These are phyloP conservation scores for Fomitopsis pulvina DNA, from an alignment of 768 basidiomycete genomes.

Conservation along the genomic window DNA sequence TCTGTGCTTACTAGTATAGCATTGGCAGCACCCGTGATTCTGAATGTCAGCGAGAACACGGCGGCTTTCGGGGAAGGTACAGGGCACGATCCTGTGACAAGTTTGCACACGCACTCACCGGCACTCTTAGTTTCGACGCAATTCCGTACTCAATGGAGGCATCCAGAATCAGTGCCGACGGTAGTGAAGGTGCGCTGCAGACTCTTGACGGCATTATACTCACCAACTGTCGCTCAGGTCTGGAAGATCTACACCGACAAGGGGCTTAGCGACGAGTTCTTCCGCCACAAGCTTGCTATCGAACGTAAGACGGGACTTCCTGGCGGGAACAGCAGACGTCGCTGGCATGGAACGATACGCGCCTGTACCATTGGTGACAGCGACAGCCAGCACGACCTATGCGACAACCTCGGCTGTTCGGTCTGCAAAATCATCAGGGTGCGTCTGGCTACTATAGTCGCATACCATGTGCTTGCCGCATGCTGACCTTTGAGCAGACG, in stretches of 20 bases:
- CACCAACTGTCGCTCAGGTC: constrained; percentile 8
- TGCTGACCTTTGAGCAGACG: constrained; percentile 3
- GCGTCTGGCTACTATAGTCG: neutral
- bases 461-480: neutral
- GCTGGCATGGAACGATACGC: constrained; percentile 23
- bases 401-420: constrained; percentile 10
- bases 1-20: neutral
- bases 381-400: constrained; percentile 7
- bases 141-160: constrained; percentile 17
- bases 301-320: neutral
- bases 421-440: constrained; percentile 20
- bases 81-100: neutral
- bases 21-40: constrained; percentile 7
- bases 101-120: neutral
- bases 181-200: constrained; percentile 10
- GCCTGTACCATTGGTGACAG: constrained; percentile 18
- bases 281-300: constrained; percentile 16
- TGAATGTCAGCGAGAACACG: constrained; percentile 7
- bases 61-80: constrained; percentile 9
- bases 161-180: constrained; percentile 9
- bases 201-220: neutral
- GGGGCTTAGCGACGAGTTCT: constrained; percentile 11
- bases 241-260: constrained; percentile 17
- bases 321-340: constrained; percentile 17
- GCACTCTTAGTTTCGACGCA: constrained; percentile 13